Percentiles rank a stretch among this genome's conserved stretches.
These are phyloP conservation scores for Lachnellula hyalina DNA, from an alignment of 2,329 filamentous ascomycete genomes.

Conservation along the genomic window DNA sequence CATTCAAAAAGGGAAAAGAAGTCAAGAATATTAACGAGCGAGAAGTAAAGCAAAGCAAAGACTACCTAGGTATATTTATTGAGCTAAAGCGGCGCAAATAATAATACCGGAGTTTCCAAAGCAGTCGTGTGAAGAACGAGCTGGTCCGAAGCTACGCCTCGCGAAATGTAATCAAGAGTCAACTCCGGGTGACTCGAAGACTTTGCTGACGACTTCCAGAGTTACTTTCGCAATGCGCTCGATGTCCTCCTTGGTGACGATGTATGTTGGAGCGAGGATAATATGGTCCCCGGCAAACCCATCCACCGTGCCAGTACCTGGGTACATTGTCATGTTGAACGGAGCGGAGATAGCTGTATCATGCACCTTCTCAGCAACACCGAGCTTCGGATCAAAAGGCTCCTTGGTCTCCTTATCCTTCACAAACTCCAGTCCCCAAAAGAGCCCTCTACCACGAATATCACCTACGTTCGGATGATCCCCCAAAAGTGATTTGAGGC, in stretches of 20 bases:
- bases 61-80: neutral
- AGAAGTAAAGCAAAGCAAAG: neutral
- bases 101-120: neutral
- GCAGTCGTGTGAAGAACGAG: neutral
- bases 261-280: constrained; percentile 57
- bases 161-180: neutral
- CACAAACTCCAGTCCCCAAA: constrained; percentile 53
- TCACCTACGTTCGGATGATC: constrained; percentile 50
- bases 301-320: constrained; percentile 50
- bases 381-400: constrained; percentile 39
- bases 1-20: neutral
- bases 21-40: neutral
- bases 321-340: constrained; percentile 55
- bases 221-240: constrained; percentile 45
- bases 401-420: constrained; percentile 44
- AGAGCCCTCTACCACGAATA: constrained; percentile 55
- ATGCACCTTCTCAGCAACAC: constrained; percentile 44
- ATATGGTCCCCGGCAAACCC: constrained; percentile 57
- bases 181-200: constrained; percentile 14
- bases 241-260: constrained; percentile 47
- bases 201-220: constrained; percentile 19
- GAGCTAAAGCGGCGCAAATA: neutral
- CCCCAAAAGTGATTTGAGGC: constrained; percentile 40
- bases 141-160: neutral
- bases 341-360: constrained; percentile 36